phyloP scores from a whole-genome alignment of 108 stramenopile species.

The Fistulifera solaris region DNA sequence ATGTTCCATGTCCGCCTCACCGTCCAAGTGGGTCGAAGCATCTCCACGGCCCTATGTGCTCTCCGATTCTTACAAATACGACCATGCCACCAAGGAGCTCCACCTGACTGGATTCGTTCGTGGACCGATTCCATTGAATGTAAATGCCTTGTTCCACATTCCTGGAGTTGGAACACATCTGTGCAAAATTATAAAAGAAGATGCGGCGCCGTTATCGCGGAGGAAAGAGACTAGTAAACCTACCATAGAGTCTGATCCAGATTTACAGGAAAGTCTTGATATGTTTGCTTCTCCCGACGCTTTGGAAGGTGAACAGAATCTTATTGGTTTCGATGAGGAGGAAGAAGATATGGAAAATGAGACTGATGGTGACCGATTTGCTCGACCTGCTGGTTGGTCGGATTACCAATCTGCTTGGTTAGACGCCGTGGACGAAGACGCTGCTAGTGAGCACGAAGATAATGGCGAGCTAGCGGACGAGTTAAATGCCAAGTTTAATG shows the following conservation, averaged over 20 bases:
- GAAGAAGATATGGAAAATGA: constrained; percentile 28
- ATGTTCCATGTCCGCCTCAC: constrained; percentile 59
- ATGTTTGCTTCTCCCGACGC: constrained; percentile 90
- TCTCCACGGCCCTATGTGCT: constrained; percentile 63
- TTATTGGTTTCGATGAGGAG: constrained; percentile 92
- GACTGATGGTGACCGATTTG: constrained; percentile 43
- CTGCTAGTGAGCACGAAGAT: constrained; percentile 49
- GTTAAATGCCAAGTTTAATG: constrained; percentile 57
- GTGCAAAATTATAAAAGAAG: constrained; percentile 34
- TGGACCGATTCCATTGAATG: constrained; percentile 75
- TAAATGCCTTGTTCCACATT: constrained; percentile 80
- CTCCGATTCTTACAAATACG: constrained; percentile 53
- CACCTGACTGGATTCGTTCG: constrained; percentile 85
- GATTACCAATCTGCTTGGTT: constrained; percentile 96
- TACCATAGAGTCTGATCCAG: constrained; percentile 30
- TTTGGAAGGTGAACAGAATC: constrained; percentile 96
- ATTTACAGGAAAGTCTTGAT: constrained; percentile 62
- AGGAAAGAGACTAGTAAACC: constrained; percentile 10
- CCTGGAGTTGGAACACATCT: constrained; percentile 85
- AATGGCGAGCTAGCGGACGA: constrained; percentile 73
- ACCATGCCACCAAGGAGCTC: constrained; percentile 43
- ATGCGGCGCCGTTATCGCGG: constrained; percentile 24
- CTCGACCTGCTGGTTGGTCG: constrained; percentile 86
- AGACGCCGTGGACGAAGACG: constrained; percentile 74
- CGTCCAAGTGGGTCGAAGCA: constrained; percentile 68